Evolutionary conservation across 257 asterid species (phyloP).

Genomic region (Lithospermum erythrorhizon): DNA sequence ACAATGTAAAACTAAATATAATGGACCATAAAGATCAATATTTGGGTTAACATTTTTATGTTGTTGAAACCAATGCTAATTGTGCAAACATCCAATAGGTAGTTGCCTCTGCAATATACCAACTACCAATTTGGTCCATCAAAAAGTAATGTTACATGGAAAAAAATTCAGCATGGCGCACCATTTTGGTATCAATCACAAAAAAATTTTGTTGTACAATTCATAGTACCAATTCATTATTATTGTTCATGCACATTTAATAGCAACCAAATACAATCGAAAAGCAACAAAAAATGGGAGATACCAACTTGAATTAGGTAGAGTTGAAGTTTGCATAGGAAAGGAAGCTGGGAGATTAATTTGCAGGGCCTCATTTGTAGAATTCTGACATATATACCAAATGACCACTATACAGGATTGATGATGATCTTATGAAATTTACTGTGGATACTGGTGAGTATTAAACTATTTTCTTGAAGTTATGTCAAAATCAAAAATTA

Average conservation of each 20-base stretch:
- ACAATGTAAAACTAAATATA: conserved; percentile 19
- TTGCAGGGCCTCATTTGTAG: background rate
- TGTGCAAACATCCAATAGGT: background rate
- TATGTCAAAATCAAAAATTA: background rate
- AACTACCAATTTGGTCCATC: background rate
- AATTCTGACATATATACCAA: background rate
- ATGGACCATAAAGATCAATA: conserved; percentile 19
- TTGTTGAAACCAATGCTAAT: background rate
- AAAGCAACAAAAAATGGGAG: no score
- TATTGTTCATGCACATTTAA: background rate
- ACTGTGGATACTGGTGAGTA: background rate
- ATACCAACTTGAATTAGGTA: no score
- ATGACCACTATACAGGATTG: background rate
- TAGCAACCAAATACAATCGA: background rate
- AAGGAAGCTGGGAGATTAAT: background rate
- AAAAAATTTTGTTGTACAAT: background rate
- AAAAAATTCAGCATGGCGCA: background rate
- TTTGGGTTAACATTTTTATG: background rate
- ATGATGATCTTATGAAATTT: background rate
- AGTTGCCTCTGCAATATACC: background rate
- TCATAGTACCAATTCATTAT: background rate
- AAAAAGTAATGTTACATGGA: background rate
- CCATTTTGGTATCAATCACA: background rate
- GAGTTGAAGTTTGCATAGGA: no score
- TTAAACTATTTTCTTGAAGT: background rate